Conservation (phyloP, 305 asterid genomes). For the Fraxinus floribunda region DNA sequence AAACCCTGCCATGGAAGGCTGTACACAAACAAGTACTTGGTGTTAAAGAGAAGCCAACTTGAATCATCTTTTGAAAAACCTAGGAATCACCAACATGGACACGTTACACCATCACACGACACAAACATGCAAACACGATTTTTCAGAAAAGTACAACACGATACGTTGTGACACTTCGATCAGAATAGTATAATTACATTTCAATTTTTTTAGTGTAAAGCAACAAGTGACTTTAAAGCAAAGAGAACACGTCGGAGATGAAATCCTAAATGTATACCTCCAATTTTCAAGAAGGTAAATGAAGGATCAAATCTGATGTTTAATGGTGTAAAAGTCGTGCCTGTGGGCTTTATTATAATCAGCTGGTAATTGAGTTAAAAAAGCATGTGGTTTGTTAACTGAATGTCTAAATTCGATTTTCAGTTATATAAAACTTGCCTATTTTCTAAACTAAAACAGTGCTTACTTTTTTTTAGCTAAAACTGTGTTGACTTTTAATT, state of each 20-base stretch:
- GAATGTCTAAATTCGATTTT: background rate
- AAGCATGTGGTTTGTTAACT: background rate
- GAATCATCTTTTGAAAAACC: background rate
- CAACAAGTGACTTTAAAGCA: background rate
- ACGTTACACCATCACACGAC: background rate
- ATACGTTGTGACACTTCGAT: background rate
- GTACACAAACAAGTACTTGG: slow-evolving; percentile 35
- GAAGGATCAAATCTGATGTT: background rate
- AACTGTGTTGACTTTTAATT: background rate
- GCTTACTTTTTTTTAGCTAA: background rate
- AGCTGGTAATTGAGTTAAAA: background rate
- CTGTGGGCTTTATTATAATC: background rate
- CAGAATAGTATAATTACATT: background rate
- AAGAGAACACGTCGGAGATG: background rate
- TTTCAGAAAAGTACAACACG: background rate
- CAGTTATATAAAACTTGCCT: background rate
- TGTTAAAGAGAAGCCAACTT: slow-evolving; percentile 22
- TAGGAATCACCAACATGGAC: background rate
- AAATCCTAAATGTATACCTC: background rate
- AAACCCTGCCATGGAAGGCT: slow-evolving; percentile 99
- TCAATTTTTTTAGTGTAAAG: background rate
- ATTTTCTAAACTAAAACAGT: background rate
- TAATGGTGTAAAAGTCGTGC: background rate
- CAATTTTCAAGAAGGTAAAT: background rate
- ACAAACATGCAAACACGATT: background rate